Base-by-base conservation (phyloP, 768 basidiomycete species). In the Cantharellus cinnabarinus region DNA sequence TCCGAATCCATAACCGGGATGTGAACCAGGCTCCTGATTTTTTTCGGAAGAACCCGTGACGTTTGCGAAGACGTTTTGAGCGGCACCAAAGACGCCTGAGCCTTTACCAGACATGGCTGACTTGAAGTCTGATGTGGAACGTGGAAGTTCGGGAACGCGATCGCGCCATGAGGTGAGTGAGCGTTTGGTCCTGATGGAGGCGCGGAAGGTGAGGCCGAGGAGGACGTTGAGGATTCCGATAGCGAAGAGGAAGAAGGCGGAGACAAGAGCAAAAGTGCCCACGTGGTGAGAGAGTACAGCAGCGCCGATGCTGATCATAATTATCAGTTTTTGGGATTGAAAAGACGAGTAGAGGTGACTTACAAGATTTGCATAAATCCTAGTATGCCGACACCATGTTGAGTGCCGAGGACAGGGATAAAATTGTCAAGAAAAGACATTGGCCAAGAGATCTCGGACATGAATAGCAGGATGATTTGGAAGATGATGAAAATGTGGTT, bases 161-260 rank as follows among this genome's bases (percentile, higher is more conserved):
- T 61, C 60, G 5, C 63, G 62, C 83, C 83, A 86, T 15, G 76
- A 73, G 15, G 72, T 79, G 64, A 87, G 70, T 59, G 79, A 81
- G 20, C 83, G 78, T 64, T 79, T 80, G 20, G 70, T 61, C 64
- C 81, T 83, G 60, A 78, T 79, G 1, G 72, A 74, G 63, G 76
- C 74, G 59, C 81, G 79, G 75, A 81, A 85, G 67, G 83, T 76
- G 63, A 87, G 76, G 35, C 52, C 50, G 62, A 81, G 74, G 60
- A 89, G 68, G 64, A 89, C 80, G 73, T 94, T 89, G 59, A 94
- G 70, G 70, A 87, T 89, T n/a, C 89, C 90, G 60, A 94, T 66
- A 57, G 88, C 77, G 73, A 94, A 94, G 62, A 94, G 78, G 74
- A 94, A 82, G 76, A 93, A 93, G 53, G 85, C 89, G 3, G 89